A percentile compares a stretch with the other conserved stretches of the same genome.
Conservation (phyloP, 306 rosid genomes). For the Carpinus fangiana region DNA sequence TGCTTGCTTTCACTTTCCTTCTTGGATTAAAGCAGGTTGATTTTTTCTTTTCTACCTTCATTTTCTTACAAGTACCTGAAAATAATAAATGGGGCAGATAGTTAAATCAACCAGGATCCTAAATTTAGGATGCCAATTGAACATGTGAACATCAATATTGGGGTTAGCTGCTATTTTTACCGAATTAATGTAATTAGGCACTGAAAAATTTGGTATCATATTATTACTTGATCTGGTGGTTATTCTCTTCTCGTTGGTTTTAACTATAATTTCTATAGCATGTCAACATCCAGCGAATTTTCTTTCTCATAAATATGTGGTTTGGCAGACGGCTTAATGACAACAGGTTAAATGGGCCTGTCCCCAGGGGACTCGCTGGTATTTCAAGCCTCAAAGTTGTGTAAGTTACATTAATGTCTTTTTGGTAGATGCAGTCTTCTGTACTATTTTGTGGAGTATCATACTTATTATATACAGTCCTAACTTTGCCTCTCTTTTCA, state of each 20-base stretch:
- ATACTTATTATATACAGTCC: conserved; percentile 7
- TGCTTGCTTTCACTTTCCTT: neutral
- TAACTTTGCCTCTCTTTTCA: conserved; percentile 35
- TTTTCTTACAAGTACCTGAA: neutral
- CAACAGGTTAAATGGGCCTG: conserved; percentile 72
- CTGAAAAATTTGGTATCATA: neutral
- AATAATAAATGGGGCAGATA: neutral
- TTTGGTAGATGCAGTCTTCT: conserved; percentile 10
- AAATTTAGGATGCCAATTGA: neutral
- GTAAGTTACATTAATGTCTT: conserved; percentile 50
- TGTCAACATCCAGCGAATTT: conserved; percentile 18
- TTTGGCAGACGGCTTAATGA: conserved; percentile 81
- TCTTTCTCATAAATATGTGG: conserved; percentile 24
- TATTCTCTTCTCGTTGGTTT: neutral
- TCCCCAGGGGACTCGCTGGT: conserved; percentile 70
- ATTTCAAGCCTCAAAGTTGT: conserved; percentile 90
- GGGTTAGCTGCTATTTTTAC: neutral
- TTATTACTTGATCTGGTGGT: neutral
- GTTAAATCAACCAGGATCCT: neutral
- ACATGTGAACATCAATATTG: neutral
- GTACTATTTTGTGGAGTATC: neutral
- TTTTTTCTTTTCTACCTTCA: neutral
- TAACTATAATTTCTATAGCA: neutral
- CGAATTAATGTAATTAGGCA: neutral
- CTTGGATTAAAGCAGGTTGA: neutral